Evolutionary conservation across 2,329 filamentous ascomycete genomes (phyloP).

Genomic region (Aspergillus floridensis): DNA sequence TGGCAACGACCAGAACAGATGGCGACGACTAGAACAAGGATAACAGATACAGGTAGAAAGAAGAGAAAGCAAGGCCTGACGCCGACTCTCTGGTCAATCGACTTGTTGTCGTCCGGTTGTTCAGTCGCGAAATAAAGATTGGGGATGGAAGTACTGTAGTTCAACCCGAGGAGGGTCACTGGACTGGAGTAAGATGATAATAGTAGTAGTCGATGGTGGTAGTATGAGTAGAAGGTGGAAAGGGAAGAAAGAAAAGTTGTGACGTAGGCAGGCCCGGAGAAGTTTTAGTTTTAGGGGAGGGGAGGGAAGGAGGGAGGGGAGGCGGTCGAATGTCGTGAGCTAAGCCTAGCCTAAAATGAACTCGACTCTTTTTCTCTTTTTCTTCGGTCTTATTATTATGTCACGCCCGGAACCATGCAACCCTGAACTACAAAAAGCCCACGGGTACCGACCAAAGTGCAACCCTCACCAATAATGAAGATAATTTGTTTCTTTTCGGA

Average conservation of each 20-base stretch:
- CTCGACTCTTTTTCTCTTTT: slow-evolving; percentile 7
- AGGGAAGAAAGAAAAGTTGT: slow-evolving; percentile 28
- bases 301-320: slow-evolving; percentile 26
- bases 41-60: slow-evolving; percentile 1
- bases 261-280: slow-evolving; percentile 38
- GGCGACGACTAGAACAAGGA: slow-evolving; percentile 15
- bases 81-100: slow-evolving; percentile 2
- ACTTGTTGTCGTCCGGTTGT: slow-evolving; percentile 11
- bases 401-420: slow-evolving; percentile 20
- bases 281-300: slow-evolving; percentile 26
- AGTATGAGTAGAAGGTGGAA: not conserved
- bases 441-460: slow-evolving; percentile 17
- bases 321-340: slow-evolving; percentile 25
- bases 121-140: not conserved
- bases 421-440: slow-evolving; percentile 24
- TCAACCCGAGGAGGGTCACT: slow-evolving; percentile 6
- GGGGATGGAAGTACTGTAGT: not conserved
- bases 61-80: slow-evolving; percentile 15
- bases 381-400: slow-evolving; percentile 10
- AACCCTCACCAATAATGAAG: slow-evolving; percentile 3
- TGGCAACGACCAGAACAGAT: slow-evolving; percentile 17
- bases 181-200: not conserved
- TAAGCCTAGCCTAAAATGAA: slow-evolving; percentile 12
- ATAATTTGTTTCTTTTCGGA: slow-evolving; percentile 1
- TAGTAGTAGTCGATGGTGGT: not conserved